Evolutionary conservation across 148 eudicot species (phyloP).

Genomic region (Camellia lanceoleosa): DNA sequence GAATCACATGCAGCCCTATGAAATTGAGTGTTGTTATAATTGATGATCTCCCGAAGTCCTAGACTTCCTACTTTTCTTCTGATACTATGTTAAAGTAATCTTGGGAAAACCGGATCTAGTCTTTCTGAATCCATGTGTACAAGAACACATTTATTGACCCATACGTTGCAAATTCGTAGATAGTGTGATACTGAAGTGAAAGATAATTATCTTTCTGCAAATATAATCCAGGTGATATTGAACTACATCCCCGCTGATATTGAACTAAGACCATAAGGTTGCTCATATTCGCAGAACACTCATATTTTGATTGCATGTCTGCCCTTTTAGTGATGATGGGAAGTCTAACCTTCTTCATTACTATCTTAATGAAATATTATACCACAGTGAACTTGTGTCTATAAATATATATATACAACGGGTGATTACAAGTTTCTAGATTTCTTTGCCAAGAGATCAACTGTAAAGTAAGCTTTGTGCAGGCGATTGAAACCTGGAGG

Average conservation of each 20-base stretch:
- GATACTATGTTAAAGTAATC: no score
- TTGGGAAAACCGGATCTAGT: no score
- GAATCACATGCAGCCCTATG: neutral
- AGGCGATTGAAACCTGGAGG: constrained; percentile 97
- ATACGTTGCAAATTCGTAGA: no score
- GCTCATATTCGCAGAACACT: neutral
- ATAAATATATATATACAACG: no score
- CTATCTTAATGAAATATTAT: neutral
- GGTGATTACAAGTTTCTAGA: neutral
- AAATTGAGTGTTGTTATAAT: neutral
- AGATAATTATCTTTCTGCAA: neutral
- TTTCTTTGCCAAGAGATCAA: constrained; percentile 12
- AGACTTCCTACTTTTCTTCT: no score
- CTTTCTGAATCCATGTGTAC: no score
- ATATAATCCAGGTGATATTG: neutral
- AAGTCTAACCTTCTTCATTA: neutral
- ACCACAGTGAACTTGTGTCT: neutral
- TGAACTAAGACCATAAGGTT: no score
- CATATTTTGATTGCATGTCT: neutral
- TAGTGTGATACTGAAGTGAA: no score
- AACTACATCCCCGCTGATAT: no score
- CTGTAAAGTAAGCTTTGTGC: constrained; percentile 26
- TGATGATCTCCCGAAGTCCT: no score
- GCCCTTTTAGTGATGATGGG: neutral
- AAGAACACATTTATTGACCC: no score